Base-by-base conservation (phyloP, 208 protist genomes). In the Trichomonas tenax region DNA sequence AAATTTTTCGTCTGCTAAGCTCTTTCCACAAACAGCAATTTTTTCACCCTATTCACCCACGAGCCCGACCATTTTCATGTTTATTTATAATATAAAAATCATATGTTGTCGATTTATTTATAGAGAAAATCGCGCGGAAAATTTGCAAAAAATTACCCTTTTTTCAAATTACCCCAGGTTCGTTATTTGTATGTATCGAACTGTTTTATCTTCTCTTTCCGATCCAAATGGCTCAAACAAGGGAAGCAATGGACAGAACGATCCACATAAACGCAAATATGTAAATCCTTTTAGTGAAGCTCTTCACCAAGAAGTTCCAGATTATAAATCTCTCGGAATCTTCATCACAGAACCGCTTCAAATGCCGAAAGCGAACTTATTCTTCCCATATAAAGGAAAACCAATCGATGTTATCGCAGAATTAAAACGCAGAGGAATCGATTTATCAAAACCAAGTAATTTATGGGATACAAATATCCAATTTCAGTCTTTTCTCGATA, bases 321-420 rank as follows among this genome's bases (percentile, higher is more conserved):
- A 93, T 93, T 93, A 58, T 93, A 93, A 93, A 93, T 93, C 86
- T 34, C 31, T 93, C 17, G 86, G 86, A 48, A 93, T 93, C 26
- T 93, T 93, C n/a, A 38, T 93, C 11, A 93, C 44, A 51, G 86
- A 93, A 51, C 86, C 86, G 10, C 40, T 93, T 93, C 86, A 41
- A 38, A 21, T 44, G 14, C 40, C 41, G 38, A 48, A 26, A 48
- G 44, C 17, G n/a, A 48, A 38, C 31, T 51, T 93, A 58, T 93
- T 41, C 40, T 49, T 10, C n/a, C 86, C 86, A 51, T 93, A 93
- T 26, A 93, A 34, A 38, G 86, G 86, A 38, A 93, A 93, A 93
- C 40, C 17, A 40, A 51, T 93, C 17, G 44, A 93, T 93, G 86
- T 93, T 51, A 38, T 93, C 9, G 86, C 40, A 51, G 86, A 93